Evolutionary conservation across 768 basidiomycete genomes (phyloP), one percentile per base, ranked within the genome.

Genomic region (Hygrocybe coccinea): DNA sequence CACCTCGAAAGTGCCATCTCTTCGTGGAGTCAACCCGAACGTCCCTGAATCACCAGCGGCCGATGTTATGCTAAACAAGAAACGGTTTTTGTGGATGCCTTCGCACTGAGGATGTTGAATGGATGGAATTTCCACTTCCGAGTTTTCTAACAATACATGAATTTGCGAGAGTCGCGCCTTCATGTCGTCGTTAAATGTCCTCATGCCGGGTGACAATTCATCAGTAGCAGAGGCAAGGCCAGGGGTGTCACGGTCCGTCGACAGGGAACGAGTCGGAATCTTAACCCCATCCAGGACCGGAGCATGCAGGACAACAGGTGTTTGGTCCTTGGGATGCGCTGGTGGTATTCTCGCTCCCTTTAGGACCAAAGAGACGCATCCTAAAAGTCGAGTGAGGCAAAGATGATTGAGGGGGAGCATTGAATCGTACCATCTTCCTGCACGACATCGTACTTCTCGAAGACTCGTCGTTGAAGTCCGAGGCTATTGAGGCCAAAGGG

Each of bases 51-150:
- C n/a, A 5, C 37, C 50, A 17, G 11, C 36, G 3, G 36, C 50
- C 17, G 17, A 19, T 19, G 33, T 33, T 34, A 10, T 35, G 33
- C 29, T 12, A 45, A 54, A 47, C 9, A 54, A 36, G 17, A 54
- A 33, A 9, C 44, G 29, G 45, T 47, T 34, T 29, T 54, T 54
- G 53, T 54, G 25, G 12, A 15, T 45, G 12, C 53, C 53, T 34
- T 54, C 41, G 41, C 55, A 56, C 36, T 56, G 55, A 11, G 55
- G 55, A 37, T 50, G 25, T 34, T 56, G 55, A 22, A 29, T 29
- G n/a, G n/a, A n/a, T n/a, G n/a, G n/a, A n/a, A n/a, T n/a, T n/a
- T n/a, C n/a, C n/a, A n/a, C n/a, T n/a, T n/a, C n/a, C n/a, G n/a
- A n/a, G n/a, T n/a, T n/a, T n/a, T n/a, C n/a, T n/a, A n/a, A n/a